phyloP scores from a whole-genome alignment of 2,329 filamentous ascomycete species.

The Curvularia sp. region DNA sequence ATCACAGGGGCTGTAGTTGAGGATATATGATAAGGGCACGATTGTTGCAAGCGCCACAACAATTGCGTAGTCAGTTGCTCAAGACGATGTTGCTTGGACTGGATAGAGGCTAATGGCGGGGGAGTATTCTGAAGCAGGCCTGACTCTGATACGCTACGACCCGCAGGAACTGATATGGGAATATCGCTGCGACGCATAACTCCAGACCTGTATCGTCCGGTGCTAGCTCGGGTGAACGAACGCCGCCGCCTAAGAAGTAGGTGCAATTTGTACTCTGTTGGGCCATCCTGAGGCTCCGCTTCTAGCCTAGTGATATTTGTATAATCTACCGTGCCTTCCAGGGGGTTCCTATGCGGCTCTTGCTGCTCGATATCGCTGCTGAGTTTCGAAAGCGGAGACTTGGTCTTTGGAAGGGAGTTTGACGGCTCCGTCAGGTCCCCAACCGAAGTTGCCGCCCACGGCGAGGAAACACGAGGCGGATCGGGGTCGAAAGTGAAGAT shows the following conservation, averaged over 20 bases:
- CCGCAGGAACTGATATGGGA: constrained; percentile 36
- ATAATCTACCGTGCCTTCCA: constrained; percentile 33
- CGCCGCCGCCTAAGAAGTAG: constrained; percentile 80
- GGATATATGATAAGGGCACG: constrained; percentile 86
- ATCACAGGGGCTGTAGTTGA: constrained; percentile 77
- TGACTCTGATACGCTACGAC: constrained; percentile 43
- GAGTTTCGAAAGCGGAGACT: constrained; percentile 22
- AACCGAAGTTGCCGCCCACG: constrained; percentile 74
- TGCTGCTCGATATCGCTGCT: constrained; percentile 12
- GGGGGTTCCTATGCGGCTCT: constrained; percentile 7
- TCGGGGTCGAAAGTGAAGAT: constrained; percentile 95
- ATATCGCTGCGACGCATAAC: constrained; percentile 55
- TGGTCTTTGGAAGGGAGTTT: constrained; percentile 26
- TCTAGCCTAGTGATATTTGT: constrained; percentile 73
- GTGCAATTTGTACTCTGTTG: constrained; percentile 96
- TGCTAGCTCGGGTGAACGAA: constrained; percentile 75
- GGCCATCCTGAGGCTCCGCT: constrained; percentile 90
- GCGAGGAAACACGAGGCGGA: constrained; percentile 85
- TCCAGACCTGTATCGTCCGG: constrained; percentile 61
- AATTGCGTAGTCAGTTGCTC: constrained; percentile 94
- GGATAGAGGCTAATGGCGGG: constrained; percentile 61
- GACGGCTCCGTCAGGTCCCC: constrained; percentile 25
- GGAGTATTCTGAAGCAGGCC: constrained; percentile 42
- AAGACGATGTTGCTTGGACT: constrained; percentile 81
- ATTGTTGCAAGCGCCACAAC: constrained; percentile 93